Conservation (phyloP, 2,329 filamentous ascomycete genomes). For the Cladophialophora bantiana region DNA sequence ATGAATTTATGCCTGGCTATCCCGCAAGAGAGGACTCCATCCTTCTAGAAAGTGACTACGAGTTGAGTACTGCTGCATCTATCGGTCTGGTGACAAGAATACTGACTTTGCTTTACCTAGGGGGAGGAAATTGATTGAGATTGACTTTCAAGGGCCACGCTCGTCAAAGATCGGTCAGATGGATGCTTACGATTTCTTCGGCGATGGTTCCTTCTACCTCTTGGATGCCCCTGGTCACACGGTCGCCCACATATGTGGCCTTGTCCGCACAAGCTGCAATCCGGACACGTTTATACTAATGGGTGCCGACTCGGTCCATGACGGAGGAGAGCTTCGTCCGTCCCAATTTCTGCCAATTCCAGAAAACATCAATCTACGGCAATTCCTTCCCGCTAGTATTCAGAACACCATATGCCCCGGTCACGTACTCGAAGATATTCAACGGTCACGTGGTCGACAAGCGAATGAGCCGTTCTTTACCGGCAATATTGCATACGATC, state of each 20-base stretch:
- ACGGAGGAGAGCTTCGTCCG: constrained; percentile 40
- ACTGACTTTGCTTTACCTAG: neutral
- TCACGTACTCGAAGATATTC: neutral
- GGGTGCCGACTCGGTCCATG: constrained; percentile 42
- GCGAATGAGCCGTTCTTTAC: constrained; percentile 42
- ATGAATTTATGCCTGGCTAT: constrained; percentile 56
- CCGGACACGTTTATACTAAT: constrained; percentile 51
- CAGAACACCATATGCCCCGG: constrained; percentile 2
- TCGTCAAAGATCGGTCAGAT: constrained; percentile 9
- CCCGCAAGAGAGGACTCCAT: constrained; percentile 49
- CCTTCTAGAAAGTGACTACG: constrained; percentile 5
- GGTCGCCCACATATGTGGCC: constrained; percentile 57
- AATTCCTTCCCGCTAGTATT: neutral
- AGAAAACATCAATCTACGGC: neutral
- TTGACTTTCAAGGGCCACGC: constrained; percentile 6
- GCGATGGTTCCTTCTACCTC: constrained; percentile 49
- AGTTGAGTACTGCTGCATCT: neutral
- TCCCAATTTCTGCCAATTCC: constrained; percentile 32
- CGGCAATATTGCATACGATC: constrained; percentile 21
- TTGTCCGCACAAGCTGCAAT: constrained; percentile 52
- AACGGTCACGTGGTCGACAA: neutral
- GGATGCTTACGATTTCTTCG: constrained; percentile 47
- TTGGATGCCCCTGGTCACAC: constrained; percentile 56
- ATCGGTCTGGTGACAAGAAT: neutral
- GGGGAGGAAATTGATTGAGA: constrained; percentile 15